Evolutionary conservation across 2,329 filamentous ascomycete species (phyloP).

Genomic region (Diaporthe vexans): DNA sequence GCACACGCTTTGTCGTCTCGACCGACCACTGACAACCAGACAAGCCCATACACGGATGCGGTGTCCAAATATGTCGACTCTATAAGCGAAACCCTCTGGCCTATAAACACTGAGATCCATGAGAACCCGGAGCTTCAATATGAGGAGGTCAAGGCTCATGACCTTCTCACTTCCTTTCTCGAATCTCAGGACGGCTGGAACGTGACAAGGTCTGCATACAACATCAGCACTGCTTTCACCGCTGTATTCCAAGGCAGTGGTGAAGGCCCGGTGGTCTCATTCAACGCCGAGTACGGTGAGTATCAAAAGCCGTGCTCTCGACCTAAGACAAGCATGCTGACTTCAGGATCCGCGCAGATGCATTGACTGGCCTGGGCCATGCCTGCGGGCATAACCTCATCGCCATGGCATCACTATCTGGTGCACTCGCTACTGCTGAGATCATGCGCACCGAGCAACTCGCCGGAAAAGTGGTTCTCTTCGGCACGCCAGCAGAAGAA

Average conservation of each 20-base stretch:
- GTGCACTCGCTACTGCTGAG: slow-evolving; percentile 5
- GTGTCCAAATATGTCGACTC: slow-evolving; percentile 12
- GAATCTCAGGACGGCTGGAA: slow-evolving; percentile 59
- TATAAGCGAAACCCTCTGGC: slow-evolving; percentile 19
- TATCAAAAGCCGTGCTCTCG: too few species aligned
- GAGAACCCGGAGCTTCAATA: slow-evolving; percentile 65
- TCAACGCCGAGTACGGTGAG: slow-evolving; percentile 12
- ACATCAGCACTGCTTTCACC: slow-evolving; percentile 65
- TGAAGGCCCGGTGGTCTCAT: slow-evolving; percentile 5
- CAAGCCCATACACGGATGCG: slow-evolving; percentile 8
- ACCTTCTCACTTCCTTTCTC: slow-evolving; percentile 54
- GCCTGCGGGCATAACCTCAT: slow-evolving; percentile 15
- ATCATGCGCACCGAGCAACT: slow-evolving; percentile 39
- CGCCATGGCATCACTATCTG: slow-evolving; percentile 5
- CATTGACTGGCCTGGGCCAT: slow-evolving; percentile 1
- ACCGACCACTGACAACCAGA: not conserved
- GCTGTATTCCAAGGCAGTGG: slow-evolving; percentile 48
- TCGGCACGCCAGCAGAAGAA: slow-evolving; percentile 61
- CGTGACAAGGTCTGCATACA: slow-evolving; percentile 64
- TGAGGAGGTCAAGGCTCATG: slow-evolving; percentile 56
- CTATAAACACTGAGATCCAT: slow-evolving; percentile 48
- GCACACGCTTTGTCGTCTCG: not conserved
- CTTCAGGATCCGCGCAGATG: not conserved
- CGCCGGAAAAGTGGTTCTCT: slow-evolving; percentile 56
- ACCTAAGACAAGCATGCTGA: not conserved